Conservation (phyloP, 2,329 filamentous ascomycete genomes). For the Sarocladium kiliense region DNA sequence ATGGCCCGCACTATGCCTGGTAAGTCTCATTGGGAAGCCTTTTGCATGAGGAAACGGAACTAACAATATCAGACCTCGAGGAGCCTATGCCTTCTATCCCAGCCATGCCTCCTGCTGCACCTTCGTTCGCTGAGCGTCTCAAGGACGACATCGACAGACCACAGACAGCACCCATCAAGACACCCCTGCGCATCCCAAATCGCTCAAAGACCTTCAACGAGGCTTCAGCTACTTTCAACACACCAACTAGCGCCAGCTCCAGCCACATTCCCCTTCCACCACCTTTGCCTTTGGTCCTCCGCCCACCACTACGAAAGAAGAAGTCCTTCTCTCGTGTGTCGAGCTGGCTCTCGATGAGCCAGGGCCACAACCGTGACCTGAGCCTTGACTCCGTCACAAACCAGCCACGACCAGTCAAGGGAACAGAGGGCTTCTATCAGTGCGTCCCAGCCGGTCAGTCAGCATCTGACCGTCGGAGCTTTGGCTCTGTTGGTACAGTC, state of each 20-base stretch:
- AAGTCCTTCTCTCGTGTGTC: slow-evolving; percentile 61
- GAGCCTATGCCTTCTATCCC: slow-evolving; percentile 53
- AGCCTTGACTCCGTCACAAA: slow-evolving; percentile 51
- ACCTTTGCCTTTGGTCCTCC: slow-evolving; percentile 52
- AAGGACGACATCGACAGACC: slow-evolving; percentile 38
- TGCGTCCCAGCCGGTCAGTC: slow-evolving; percentile 35
- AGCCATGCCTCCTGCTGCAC: slow-evolving; percentile 49
- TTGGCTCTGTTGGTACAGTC: slow-evolving; percentile 40
- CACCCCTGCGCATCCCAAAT: slow-evolving; percentile 26
- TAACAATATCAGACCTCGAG: slow-evolving; percentile 28
- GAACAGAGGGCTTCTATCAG: slow-evolving; percentile 54
- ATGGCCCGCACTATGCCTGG: slow-evolving; percentile 24
- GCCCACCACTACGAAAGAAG: slow-evolving; percentile 59
- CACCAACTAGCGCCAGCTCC: slow-evolving; percentile 21
- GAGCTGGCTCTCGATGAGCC: slow-evolving; percentile 46
- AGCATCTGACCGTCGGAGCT: slow-evolving; percentile 24
- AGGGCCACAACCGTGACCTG: slow-evolving; percentile 29
- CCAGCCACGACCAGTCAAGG: slow-evolving; percentile 44
- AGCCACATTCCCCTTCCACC: slow-evolving; percentile 40
- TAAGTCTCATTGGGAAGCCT: slow-evolving; percentile 19
- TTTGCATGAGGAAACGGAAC: too few relatives aligned
- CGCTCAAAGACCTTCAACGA: slow-evolving; percentile 23
- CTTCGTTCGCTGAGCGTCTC: slow-evolving; percentile 52
- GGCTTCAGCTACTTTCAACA: slow-evolving; percentile 23
- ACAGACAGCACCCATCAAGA: slow-evolving; percentile 27